phyloP scores from a whole-genome alignment of 805 yeast genomes.

The Saccharomycopsis olivae region DNA sequence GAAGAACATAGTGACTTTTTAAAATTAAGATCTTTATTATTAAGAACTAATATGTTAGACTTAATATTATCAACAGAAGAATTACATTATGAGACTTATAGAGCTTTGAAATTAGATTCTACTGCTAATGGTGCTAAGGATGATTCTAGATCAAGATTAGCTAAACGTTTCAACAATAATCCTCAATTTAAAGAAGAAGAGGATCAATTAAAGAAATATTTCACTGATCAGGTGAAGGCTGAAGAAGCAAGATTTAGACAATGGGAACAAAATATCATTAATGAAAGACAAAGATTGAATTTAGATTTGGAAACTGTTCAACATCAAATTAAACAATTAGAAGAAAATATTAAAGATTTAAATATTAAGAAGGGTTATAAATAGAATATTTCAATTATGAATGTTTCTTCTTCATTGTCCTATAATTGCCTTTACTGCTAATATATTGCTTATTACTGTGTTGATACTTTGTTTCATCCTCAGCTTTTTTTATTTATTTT shows the following conservation, averaged over 20 bases:
- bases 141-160: slow-evolving; percentile 28
- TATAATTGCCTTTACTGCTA: no score
- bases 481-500: not conserved
- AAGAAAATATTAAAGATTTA: slow-evolving; percentile 61
- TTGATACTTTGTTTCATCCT: not conserved
- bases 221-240: slow-evolving; percentile 92
- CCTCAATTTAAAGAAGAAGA: slow-evolving; percentile 97
- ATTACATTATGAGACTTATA: slow-evolving; percentile 68
- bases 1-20: slow-evolving; percentile 80
- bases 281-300: slow-evolving; percentile 88
- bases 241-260: slow-evolving; percentile 97
- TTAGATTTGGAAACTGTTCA: slow-evolving; percentile 89
- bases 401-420: not conserved
- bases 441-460: not conserved
- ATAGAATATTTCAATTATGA: no score
- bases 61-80: slow-evolving; percentile 72
- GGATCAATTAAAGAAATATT: slow-evolving; percentile 83
- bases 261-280: slow-evolving; percentile 96
- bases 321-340: slow-evolving; percentile 58
- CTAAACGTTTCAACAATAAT: slow-evolving; percentile 45
- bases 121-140: slow-evolving; percentile 27
- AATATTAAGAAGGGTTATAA: slow-evolving; percentile 39
- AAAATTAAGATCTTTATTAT: slow-evolving; percentile 63
- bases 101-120: slow-evolving; percentile 56
- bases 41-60: slow-evolving; percentile 79